phyloP scores from a whole-genome alignment of 345 rosid genomes.

The Hibiscus trionum region DNA sequence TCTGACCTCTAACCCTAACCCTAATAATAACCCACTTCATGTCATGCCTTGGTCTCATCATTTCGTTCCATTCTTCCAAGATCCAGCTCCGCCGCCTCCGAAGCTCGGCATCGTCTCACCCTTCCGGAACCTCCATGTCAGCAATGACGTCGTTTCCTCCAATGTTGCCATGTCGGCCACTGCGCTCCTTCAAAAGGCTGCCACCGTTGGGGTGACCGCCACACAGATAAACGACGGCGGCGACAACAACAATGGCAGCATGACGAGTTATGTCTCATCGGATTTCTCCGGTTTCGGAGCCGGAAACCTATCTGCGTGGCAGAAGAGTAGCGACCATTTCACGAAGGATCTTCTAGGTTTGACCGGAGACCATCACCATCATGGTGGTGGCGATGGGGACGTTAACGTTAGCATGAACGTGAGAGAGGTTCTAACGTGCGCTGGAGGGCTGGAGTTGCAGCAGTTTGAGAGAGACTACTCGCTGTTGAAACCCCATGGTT shows the following conservation, averaged over 20 bases:
- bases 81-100: conserved; percentile 5
- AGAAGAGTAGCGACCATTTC: conserved; percentile 41
- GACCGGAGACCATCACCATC: conserved; percentile 24
- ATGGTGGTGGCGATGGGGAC: conserved; percentile 10
- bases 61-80: conserved; percentile 23
- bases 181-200: conserved; percentile 90
- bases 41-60: conserved; percentile 39
- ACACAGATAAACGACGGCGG: conserved; percentile 11
- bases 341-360: conserved; percentile 82
- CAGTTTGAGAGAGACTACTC: conserved; percentile 38
- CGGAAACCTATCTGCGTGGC: conserved; percentile 44
- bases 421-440: conserved; percentile 38
- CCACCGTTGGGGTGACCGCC: conserved; percentile 35
- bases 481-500: conserved; percentile 38
- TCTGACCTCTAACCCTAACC: conserved; percentile 35
- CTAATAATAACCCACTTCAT: conserved; percentile 17
- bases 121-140: conserved; percentile 24
- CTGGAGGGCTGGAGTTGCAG: conserved; percentile 44
- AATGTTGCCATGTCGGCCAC: conserved; percentile 35
- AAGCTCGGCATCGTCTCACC: conserved; percentile 20
- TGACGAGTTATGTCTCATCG: conserved; percentile 19
- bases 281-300: conserved; percentile 27
- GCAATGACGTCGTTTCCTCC: conserved; percentile 14
- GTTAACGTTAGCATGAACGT: conserved; percentile 36
- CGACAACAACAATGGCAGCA: not conserved